Conservation (phyloP, 805 yeast species). For the Kodamaea leandrae region DNA sequence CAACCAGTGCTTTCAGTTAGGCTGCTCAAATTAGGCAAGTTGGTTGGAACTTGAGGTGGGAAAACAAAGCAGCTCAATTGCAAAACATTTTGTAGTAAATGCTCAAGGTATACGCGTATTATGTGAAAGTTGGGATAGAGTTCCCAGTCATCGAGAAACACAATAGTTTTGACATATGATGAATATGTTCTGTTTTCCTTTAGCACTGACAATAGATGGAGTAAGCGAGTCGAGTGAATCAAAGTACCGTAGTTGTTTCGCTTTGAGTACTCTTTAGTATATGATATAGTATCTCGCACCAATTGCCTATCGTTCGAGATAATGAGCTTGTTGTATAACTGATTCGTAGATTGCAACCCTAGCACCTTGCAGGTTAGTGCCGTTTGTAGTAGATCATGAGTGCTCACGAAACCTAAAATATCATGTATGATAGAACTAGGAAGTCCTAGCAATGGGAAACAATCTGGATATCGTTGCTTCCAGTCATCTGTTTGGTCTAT, state of each 20-base stretch:
- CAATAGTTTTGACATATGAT: conserved; percentile 11
- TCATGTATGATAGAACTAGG: conserved; percentile 12
- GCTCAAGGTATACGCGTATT: not conserved
- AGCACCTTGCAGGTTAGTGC: conserved; percentile 20
- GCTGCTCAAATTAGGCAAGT: not conserved
- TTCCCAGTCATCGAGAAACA: conserved; percentile 10
- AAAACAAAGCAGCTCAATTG: conserved; percentile 5
- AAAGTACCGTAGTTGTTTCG: conserved; percentile 18
- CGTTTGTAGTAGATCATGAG: conserved; percentile 21
- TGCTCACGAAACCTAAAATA: conserved; percentile 20
- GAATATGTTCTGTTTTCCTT: conserved; percentile 13
- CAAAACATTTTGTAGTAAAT: not conserved
- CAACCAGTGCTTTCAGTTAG: not conserved
- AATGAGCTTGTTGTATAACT: conserved; percentile 22
- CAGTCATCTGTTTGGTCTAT: not conserved
- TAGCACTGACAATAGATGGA: conserved; percentile 14
- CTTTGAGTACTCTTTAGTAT: conserved; percentile 12
- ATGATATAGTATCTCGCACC: conserved; percentile 7
- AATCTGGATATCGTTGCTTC: not conserved
- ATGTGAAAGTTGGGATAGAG: conserved; percentile 4
- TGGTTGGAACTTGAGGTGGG: conserved; percentile 4
- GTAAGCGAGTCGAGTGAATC: conserved; percentile 14
- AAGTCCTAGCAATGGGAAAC: not conserved
- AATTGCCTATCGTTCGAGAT: conserved; percentile 15
- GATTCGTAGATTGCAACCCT: conserved; percentile 26